Conservation (phyloP, 169 alveolate genomes). For the Theileria equi region DNA sequence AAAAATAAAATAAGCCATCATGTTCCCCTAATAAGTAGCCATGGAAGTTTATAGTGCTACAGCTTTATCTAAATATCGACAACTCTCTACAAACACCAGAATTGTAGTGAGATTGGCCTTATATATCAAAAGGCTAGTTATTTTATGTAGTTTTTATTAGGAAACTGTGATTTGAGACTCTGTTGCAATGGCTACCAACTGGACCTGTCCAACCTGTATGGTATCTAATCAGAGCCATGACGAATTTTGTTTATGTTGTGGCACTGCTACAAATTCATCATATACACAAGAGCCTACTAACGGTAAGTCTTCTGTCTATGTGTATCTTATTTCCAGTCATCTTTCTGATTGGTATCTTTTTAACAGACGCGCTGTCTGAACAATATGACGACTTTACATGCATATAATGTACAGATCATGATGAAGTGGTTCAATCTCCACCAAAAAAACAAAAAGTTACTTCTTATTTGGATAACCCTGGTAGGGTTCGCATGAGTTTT, state of each 20-base stretch:
- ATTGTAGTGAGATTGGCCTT: too few relatives aligned
- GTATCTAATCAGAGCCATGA: conserved; percentile 49
- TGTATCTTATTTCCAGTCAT: not conserved
- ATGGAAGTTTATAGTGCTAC: too few relatives aligned
- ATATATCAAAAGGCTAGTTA: too few relatives aligned
- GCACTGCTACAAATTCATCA: conserved; percentile 22
- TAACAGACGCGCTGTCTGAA: not conserved
- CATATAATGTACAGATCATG: conserved; percentile 6
- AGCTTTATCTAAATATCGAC: too few relatives aligned
- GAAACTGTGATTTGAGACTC: too few relatives aligned
- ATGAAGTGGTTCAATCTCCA: not conserved
- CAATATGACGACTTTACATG: not conserved
- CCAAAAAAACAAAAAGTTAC: not conserved
- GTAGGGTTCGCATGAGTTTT: conserved; percentile 13
- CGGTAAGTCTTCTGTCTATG: not conserved
- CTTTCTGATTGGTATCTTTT: not conserved
- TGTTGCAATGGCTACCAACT: conserved; percentile 28
- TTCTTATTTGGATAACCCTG: not conserved
- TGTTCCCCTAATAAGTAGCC: too few relatives aligned
- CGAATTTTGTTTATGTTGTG: conserved; percentile 47
- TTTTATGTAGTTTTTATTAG: too few relatives aligned
- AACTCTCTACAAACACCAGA: too few relatives aligned
- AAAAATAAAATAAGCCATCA: too few relatives aligned
- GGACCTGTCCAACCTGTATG: conserved; percentile 59
- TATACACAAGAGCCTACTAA: not conserved